A percentile compares a stretch with the other conserved stretches of the same genome.
These are phyloP conservation scores for Euphorbia pulcherrima DNA, from an alignment of 345 rosid genomes.

Conservation along the genomic window DNA sequence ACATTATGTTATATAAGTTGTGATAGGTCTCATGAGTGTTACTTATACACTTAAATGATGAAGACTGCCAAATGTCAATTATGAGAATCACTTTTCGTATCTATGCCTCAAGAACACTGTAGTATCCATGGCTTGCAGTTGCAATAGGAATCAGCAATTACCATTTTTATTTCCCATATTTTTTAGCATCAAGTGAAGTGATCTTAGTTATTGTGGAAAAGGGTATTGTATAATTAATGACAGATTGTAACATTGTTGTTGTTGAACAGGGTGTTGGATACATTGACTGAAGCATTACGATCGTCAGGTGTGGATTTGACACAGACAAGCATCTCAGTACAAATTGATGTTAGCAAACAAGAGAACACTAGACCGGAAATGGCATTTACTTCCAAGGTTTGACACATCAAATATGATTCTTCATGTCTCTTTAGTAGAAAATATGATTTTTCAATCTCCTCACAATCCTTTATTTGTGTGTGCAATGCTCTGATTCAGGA, in stretches of 20 bases:
- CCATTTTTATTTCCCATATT: not conserved
- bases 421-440: not conserved
- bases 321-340: conserved; percentile 57
- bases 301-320: conserved; percentile 70
- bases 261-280: conserved; percentile 49
- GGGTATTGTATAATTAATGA: conserved; percentile 4
- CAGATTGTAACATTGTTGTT: conserved; percentile 10
- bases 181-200: not conserved
- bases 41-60: not conserved
- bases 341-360: conserved; percentile 54
- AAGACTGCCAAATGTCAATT: no score
- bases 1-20: not conserved
- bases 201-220: conserved; percentile 3
- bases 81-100: not conserved
- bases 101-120: not conserved
- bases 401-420: not conserved
- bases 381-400: conserved; percentile 48
- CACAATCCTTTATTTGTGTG: not conserved
- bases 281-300: conserved; percentile 51
- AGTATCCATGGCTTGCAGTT: not conserved
- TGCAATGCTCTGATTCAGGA: conserved; percentile 28
- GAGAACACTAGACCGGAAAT: conserved; percentile 21
- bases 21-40: not conserved
- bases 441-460: not conserved
- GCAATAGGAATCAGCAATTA: not conserved